These are phyloP conservation scores for Eremochloa ophiuroides DNA, from an alignment of 176 grass and related monocot genomes.

Conservation along the genomic window DNA sequence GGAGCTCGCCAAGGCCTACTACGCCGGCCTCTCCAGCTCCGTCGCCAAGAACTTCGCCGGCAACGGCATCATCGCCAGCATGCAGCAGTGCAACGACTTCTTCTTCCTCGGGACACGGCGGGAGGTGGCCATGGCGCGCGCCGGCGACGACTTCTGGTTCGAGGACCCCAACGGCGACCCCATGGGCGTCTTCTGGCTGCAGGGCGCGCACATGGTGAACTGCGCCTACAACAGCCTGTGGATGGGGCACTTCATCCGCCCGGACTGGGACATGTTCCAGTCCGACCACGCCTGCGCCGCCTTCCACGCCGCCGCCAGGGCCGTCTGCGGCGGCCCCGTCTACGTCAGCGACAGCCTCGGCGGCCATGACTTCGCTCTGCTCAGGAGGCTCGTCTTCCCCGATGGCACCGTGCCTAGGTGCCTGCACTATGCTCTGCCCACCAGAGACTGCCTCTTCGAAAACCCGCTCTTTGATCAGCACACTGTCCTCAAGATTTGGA, in stretches of 20 bases:
- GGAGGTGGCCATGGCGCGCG: constrained; percentile 34
- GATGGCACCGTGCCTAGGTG: constrained; percentile 64
- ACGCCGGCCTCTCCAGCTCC: constrained; percentile 39
- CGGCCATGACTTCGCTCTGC: constrained; percentile 55
- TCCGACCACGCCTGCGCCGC: constrained; percentile 46
- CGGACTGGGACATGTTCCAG: constrained; percentile 96
- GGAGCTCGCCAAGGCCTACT: constrained; percentile 60
- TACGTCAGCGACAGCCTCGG: too few relatives aligned
- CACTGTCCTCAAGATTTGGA: constrained; percentile 80
- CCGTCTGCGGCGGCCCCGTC: constrained; percentile 63
- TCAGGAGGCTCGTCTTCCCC: constrained; percentile 30
- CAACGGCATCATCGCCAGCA: constrained; percentile 70
- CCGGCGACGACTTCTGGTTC: constrained; percentile 77
- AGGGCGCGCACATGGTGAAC: constrained; percentile 77
- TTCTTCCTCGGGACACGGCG: constrained; percentile 53
- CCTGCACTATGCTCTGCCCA: constrained; percentile 59
- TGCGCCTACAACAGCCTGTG: constrained; percentile 70
- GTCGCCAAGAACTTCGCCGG: constrained; percentile 45
- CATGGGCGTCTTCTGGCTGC: constrained; percentile 58
- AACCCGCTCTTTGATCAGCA: constrained; percentile 57
- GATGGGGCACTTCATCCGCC: constrained; percentile 71
- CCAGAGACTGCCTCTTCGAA: constrained; percentile 64
- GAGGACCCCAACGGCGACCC: constrained; percentile 63
- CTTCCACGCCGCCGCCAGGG: constrained; percentile 64
- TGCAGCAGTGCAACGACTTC: constrained; percentile 87